Evolutionary conservation across 805 yeast genomes (phyloP), one percentile per base, ranked within the genome.

Genomic region (Yarrowia hollandica): DNA sequence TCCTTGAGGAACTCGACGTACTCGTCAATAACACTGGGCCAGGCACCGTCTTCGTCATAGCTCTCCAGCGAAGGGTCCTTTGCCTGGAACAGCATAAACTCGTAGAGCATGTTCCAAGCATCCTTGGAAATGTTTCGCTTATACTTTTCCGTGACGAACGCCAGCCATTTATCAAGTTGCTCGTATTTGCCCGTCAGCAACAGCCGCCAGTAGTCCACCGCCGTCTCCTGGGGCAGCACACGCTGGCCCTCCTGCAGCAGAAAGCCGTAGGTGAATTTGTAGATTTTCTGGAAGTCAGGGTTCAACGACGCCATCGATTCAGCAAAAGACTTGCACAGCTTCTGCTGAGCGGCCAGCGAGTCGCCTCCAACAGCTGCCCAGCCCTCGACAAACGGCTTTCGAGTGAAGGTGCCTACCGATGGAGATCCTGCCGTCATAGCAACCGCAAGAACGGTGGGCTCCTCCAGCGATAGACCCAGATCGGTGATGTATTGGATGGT

Each of bases 11-110:
- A 77, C 63, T 86, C 95, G 19, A 89, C 86, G 68, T 82, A 92
- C 61, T 84, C 89, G 69, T 92, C 99, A 64, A 92, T 82, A 15
- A 89, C 74, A 58, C 88, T 82, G 5, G 98, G 99, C 98, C 98
- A 92, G 0, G 97, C 88, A 21, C 86, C 90, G 64, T 81, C 79
- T 63, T 86, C 94, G 65, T 86, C 91, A 70, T 90, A 91, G 2
- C 71, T 72, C 14, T 72, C 71, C 5, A 92, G 74, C 1, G 67
- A 62, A 0, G 86, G 82, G 61, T 88, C 87, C 15, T 60, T 28
- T 2, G 69, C 62, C 77, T 61, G 80, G 80, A 58, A 74, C 71
- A 65, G 66, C 59, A 85, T 71, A 66, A 90, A 89, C 60, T 83
- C 82, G 59, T 78, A 78, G 60, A 87, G 74, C 97, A 91, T 90